Conservation (phyloP, 2,329 filamentous ascomycete species). For the Colletotrichum tanaceti region DNA sequence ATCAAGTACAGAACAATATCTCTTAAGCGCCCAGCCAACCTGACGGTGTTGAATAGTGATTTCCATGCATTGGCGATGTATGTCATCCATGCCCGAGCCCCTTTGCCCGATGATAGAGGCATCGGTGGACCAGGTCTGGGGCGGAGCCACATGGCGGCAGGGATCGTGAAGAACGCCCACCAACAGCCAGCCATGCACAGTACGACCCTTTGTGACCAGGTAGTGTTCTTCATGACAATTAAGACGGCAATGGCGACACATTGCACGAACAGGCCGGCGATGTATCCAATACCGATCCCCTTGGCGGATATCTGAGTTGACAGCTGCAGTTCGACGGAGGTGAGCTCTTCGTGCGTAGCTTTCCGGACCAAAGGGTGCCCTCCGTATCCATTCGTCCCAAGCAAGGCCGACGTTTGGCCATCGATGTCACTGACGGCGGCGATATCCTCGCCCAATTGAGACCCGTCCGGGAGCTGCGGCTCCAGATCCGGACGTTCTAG, state of each 20-base stretch:
- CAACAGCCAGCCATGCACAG: conserved; percentile 88
- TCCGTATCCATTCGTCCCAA: conserved; percentile 50
- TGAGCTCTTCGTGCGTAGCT: conserved; percentile 60
- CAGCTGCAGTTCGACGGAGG: conserved; percentile 77
- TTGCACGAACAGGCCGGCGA: conserved; percentile 86
- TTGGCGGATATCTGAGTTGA: conserved; percentile 92
- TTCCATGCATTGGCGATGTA: conserved; percentile 90
- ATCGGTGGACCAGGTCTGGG: conserved; percentile 89
- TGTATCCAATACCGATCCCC: conserved; percentile 94
- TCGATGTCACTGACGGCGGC: conserved; percentile 46
- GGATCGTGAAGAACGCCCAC: conserved; percentile 94
- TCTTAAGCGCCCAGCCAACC: conserved; percentile 76
- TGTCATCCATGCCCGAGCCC: conserved; percentile 66
- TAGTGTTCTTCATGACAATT: conserved; percentile 77
- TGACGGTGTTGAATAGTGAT: conserved; percentile 82
- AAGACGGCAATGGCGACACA: conserved; percentile 83
- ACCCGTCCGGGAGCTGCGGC: conserved; percentile 51
- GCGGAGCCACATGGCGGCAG: conserved; percentile 86
- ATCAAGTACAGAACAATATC: conserved; percentile 84
- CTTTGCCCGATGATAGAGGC: conserved; percentile 53
- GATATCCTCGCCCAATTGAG: conserved; percentile 47
- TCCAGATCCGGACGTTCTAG: conserved; percentile 49
- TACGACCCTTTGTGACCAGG: conserved; percentile 86
- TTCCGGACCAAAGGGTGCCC: conserved; percentile 52
- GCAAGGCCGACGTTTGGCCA: conserved; percentile 61